These are phyloP conservation scores for Triangularia setosa DNA, from an alignment of 2,329 filamentous ascomycete species.

Conservation along the genomic window DNA sequence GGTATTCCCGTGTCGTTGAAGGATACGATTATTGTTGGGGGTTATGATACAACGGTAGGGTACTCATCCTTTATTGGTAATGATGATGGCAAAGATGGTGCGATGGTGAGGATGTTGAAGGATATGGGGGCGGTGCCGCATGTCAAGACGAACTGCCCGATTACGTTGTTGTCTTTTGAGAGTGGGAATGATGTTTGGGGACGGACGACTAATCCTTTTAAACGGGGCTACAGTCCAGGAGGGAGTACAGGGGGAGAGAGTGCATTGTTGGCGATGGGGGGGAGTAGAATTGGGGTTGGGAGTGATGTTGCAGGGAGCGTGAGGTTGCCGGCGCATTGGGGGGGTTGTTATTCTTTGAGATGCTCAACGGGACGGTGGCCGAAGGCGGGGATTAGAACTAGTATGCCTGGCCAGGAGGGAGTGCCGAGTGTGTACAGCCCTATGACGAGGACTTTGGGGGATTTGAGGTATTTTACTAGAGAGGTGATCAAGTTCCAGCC, in stretches of 20 bases:
- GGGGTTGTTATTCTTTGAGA: conserved; percentile 79
- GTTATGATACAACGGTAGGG: conserved; percentile 78
- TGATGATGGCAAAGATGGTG: conserved; percentile 61
- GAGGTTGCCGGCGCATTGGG: conserved; percentile 81
- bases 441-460: conserved; percentile 81
- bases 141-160: conserved; percentile 86
- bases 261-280: conserved; percentile 76
- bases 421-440: conserved; percentile 86
- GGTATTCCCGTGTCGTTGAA: conserved; percentile 86
- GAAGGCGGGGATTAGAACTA: conserved; percentile 76
- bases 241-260: conserved; percentile 85
- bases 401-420: conserved; percentile 90
- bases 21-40: conserved; percentile 72
- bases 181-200: conserved; percentile 79
- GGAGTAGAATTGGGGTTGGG: conserved; percentile 76
- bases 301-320: conserved; percentile 90
- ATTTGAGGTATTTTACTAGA: conserved; percentile 79
- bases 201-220: conserved; percentile 76
- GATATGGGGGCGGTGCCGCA: conserved; percentile 87
- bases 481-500: conserved; percentile 75
- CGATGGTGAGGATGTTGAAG: conserved; percentile 72
- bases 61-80: conserved; percentile 72
- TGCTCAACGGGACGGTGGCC: conserved; percentile 91
- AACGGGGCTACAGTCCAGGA: conserved; percentile 77
- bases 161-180: conserved; percentile 83